Conservation (phyloP, 768 basidiomycete species). For the Mrakia blollopis region DNA sequence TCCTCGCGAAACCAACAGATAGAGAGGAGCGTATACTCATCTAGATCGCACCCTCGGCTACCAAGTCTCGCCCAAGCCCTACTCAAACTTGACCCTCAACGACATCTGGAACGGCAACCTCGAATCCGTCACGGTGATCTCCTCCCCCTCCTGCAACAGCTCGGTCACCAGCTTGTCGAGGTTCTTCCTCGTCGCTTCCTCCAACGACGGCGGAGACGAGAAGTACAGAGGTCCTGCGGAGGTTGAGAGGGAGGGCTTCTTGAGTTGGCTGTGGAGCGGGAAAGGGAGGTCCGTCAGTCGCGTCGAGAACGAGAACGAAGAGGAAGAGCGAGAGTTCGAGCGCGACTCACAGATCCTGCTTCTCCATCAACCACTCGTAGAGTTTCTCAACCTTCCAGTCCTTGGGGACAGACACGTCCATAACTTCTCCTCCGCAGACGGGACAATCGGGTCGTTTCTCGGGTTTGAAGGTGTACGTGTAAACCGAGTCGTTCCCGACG, state of each 20-base stretch:
- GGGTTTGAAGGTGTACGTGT: conserved; percentile 95
- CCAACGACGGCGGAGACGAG: conserved; percentile 87
- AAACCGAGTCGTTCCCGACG: conserved; percentile 91
- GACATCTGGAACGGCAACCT: conserved; percentile 77
- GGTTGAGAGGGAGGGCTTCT: conserved; percentile 80
- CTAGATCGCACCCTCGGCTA: too few relatives aligned
- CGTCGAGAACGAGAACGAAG: not conserved
- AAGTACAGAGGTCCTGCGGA: conserved; percentile 73
- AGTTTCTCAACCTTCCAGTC: conserved; percentile 78
- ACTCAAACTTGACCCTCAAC: conserved; percentile 44
- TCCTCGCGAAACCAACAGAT: too few relatives aligned
- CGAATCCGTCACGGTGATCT: conserved; percentile 81
- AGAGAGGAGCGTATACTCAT: too few relatives aligned
- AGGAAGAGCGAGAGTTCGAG: too few relatives aligned
- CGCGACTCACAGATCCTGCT: conserved; percentile 77
- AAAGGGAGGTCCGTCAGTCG: not conserved
- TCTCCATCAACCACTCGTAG: conserved; percentile 80
- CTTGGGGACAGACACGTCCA: conserved; percentile 62
- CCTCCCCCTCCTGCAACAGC: conserved; percentile 67
- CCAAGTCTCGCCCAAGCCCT: not conserved
- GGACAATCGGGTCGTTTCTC: conserved; percentile 90
- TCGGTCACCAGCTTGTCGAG: conserved; percentile 80
- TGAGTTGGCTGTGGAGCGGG: conserved; percentile 72
- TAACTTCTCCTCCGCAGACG: conserved; percentile 87
- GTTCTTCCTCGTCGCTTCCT: conserved; percentile 83